Evolutionary conservation across 495 filamentous ascomycete genomes (phyloP), one percentile per base, ranked within the genome.

Genomic region (Trichoderma parareesei): DNA sequence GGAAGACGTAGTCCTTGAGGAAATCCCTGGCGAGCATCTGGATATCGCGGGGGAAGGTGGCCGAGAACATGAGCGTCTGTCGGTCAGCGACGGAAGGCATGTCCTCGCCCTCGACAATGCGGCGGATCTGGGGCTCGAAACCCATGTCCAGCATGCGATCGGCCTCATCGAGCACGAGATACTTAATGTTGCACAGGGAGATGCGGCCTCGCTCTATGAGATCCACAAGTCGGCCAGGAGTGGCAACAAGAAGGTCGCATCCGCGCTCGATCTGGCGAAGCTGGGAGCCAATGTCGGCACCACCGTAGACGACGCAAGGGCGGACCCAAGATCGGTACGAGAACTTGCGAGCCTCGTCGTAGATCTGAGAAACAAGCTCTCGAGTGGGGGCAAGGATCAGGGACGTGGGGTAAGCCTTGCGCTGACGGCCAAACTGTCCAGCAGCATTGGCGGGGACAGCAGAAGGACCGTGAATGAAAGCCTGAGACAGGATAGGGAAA

Each of bases 121-220:
- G 89, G 69, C 94, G 93, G 75, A 98, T 97, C 78, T 98, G 94
- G 71, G 94, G 94, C 82, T 98, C 94, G 84, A 98, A 98, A 89
- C 94, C 94, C 94, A 98, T 98, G 82, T 98, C 94, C 84, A 98
- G 81, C 94, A 98, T 98, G 76, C 95, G 95, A 81, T 98, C 94
- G 76, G 94, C 94, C 84, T 98, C 94, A 70, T 98, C 94, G 44
- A 98, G 89, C 68, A 98, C 90, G n/a, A 98, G 83, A 73, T 97
- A 98, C 79, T 97, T 97, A 86, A 98, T 97, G 81, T 94, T 97
- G 68, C 85, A 82, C 44, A 97, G 87, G 13, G 93, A 97, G 75
- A 98, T 97, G 74, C 94, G 93, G 69, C 95, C 94, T 81, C 95
- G 91, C 83, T 98, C 95, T 69, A 98, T 96, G 74, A 98, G 82